phyloP scores from a whole-genome alignment of 2,329 filamentous ascomycete genomes.

The Escovopsis sp. region DNA sequence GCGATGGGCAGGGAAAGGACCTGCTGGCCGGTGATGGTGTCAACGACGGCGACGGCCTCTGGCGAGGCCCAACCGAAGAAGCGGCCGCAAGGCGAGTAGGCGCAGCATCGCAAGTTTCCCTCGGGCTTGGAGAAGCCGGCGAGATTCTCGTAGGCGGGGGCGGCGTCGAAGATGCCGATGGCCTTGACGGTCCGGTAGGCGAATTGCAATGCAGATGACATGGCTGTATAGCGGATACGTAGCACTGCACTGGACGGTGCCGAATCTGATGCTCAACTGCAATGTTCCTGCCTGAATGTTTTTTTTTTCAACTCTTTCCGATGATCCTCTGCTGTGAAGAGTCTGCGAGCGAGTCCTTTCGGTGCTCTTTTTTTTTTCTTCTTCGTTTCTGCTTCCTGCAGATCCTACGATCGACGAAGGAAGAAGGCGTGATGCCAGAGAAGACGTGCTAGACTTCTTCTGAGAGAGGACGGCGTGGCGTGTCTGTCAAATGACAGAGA shows the following conservation, averaged over 20 bases:
- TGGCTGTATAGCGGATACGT: slow-evolving; percentile 47
- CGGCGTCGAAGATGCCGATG: slow-evolving; percentile 86
- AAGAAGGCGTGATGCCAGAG: not conserved
- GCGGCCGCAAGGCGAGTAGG: slow-evolving; percentile 88
- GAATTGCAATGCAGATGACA: slow-evolving; percentile 88
- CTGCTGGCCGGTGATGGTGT: slow-evolving; percentile 61
- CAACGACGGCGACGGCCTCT: slow-evolving; percentile 73
- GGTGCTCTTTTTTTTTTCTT: not conserved
- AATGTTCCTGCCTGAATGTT: not conserved
- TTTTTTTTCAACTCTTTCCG: slow-evolving; percentile 5
- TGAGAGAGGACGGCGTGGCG: too few species aligned
- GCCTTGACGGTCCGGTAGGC: slow-evolving; percentile 94
- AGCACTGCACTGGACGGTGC: slow-evolving; percentile 4
- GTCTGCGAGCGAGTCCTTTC: not conserved
- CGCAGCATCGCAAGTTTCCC: slow-evolving; percentile 87
- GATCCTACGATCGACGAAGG: not conserved
- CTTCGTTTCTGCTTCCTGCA: not conserved
- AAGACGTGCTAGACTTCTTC: not conserved
- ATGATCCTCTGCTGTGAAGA: slow-evolving; percentile 1
- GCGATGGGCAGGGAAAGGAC: slow-evolving; percentile 61
- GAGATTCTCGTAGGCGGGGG: slow-evolving; percentile 73
- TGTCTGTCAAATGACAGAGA: too few species aligned
- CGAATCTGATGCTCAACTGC: not conserved
- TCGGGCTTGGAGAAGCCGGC: slow-evolving; percentile 76
- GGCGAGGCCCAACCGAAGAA: slow-evolving; percentile 92